Conservation (phyloP, 306 rosid species). For the Lathyrus sativus region DNA sequence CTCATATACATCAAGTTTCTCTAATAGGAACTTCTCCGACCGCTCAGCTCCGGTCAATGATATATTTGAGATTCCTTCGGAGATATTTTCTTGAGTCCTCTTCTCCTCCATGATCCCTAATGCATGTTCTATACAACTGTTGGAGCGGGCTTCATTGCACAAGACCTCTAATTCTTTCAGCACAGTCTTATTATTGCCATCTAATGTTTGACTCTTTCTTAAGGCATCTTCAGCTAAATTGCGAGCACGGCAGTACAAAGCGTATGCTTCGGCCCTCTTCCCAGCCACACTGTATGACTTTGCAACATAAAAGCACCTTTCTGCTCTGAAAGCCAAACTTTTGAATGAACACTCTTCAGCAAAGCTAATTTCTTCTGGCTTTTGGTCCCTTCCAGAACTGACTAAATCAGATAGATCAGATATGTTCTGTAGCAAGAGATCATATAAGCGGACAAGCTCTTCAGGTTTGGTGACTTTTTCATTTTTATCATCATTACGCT, state of each 20-base stretch:
- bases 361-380: constrained; percentile 71
- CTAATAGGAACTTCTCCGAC: constrained; percentile 53
- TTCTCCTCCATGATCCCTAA: constrained; percentile 57
- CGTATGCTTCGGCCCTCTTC: constrained; percentile 91
- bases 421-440: constrained; percentile 88
- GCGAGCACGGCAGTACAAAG: constrained; percentile 70
- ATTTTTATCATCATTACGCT: constrained; percentile 79
- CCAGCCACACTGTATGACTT: constrained; percentile 91
- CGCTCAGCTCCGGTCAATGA: constrained; percentile 52
- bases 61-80: constrained; percentile 49
- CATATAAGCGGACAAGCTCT: constrained; percentile 94
- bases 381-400: constrained; percentile 87
- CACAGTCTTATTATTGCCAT: constrained; percentile 45
- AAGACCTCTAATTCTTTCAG: constrained; percentile 52
- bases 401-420: constrained; percentile 94
- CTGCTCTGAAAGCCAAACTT: constrained; percentile 82
- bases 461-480: constrained; percentile 98
- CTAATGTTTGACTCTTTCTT: constrained; percentile 40
- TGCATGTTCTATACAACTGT: constrained; percentile 60
- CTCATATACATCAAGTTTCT: constrained; percentile 54
- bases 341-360: constrained; percentile 71
- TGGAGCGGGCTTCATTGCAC: constrained; percentile 50
- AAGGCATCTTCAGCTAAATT: constrained; percentile 52
- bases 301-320: constrained; percentile 94
- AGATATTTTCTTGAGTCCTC: constrained; percentile 47